phyloP scores from a whole-genome alignment of 2,329 filamentous ascomycete species.

The Colletotrichum phormii region DNA sequence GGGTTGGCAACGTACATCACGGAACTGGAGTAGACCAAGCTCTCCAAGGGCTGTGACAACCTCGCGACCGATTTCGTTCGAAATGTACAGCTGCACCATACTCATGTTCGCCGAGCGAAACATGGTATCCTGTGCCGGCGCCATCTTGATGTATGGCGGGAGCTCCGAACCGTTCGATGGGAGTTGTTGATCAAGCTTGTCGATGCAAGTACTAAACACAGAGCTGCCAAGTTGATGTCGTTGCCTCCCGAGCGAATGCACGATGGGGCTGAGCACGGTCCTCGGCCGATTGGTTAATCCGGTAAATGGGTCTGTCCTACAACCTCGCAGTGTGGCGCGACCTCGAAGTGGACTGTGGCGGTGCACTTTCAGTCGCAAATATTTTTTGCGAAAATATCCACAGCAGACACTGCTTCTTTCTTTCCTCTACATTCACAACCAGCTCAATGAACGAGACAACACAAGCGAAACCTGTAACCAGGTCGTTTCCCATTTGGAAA shows the following conservation, averaged over 20 bases:
- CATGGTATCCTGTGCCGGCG: conserved; percentile 85
- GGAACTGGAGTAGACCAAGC: conserved; percentile 95
- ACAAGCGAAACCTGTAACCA: background rate
- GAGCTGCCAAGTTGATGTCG: conserved; percentile 40
- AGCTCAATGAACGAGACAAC: background rate
- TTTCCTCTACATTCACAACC: background rate
- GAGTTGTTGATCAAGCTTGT: conserved; percentile 36
- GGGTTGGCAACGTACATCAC: conserved; percentile 77
- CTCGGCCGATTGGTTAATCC: conserved; percentile 13
- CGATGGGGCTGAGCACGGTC: conserved; percentile 14
- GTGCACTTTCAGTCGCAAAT: conserved; percentile 5
- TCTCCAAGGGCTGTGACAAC: conserved; percentile 97
- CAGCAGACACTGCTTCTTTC: background rate
- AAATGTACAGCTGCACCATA: conserved; percentile 99
- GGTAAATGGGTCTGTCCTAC: background rate
- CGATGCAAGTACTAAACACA: conserved; percentile 26
- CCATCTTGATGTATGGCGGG: conserved; percentile 60
- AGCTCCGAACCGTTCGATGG: conserved; percentile 37
- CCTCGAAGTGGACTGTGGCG: conserved; percentile 16
- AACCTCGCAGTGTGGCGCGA: conserved; percentile 6
- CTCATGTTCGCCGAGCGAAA: conserved; percentile 99
- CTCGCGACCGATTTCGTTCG: conserved; percentile 98
- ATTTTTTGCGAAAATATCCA: conserved; percentile 28
- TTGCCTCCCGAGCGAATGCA: conserved; percentile 29
- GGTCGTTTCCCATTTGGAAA: background rate